A percentile compares a stretch with the other conserved stretches of the same genome.
Conservation (phyloP, 371 early-diverging fungal species). For the Mycotypha africana region DNA sequence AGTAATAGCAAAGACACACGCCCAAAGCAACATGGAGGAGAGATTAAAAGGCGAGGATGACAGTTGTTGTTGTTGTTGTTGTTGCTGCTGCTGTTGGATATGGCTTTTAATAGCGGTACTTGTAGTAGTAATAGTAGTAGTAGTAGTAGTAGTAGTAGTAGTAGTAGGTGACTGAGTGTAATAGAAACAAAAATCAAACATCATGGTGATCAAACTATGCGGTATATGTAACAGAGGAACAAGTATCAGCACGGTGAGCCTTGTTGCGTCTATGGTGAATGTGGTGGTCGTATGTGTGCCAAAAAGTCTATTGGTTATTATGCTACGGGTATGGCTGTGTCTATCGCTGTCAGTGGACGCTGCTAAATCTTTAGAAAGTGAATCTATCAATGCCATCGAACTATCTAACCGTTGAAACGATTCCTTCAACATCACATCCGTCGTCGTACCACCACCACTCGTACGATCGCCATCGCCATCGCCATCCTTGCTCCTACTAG, state of each 20-base stretch:
- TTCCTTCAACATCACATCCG: conserved; percentile 23
- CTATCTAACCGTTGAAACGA: conserved; percentile 37
- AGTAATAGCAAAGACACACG: conserved; percentile 28
- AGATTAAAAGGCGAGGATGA: conserved; percentile 9
- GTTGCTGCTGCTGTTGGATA: too few relatives aligned
- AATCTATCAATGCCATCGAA: conserved; percentile 41
- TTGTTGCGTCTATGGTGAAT: background rate
- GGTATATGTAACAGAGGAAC: conserved; percentile 36
- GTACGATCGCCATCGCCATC: too few relatives aligned
- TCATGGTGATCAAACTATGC: conserved; percentile 29
- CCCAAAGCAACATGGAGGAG: conserved; percentile 30
- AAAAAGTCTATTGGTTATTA: too few relatives aligned
- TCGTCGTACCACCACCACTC: background rate
- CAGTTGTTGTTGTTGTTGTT: too few relatives aligned
- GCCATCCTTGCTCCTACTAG: too few relatives aligned
- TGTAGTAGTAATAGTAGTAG: too few relatives aligned
- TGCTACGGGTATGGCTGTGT: too few relatives aligned
- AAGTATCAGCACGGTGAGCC: conserved; percentile 19
- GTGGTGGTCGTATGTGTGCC: conserved; percentile 2
- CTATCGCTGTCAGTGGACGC: too few relatives aligned
- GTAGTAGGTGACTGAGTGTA: background rate
- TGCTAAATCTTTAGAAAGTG: conserved; percentile 42
- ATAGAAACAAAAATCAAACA: conserved; percentile 19
- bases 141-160: background rate
- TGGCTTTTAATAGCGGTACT: too few relatives aligned